Percentiles rank a stretch among this genome's conserved stretches.
These are phyloP conservation scores for Perkinsus chesapeaki DNA, from an alignment of 169 alveolate species.

Conservation along the genomic window DNA sequence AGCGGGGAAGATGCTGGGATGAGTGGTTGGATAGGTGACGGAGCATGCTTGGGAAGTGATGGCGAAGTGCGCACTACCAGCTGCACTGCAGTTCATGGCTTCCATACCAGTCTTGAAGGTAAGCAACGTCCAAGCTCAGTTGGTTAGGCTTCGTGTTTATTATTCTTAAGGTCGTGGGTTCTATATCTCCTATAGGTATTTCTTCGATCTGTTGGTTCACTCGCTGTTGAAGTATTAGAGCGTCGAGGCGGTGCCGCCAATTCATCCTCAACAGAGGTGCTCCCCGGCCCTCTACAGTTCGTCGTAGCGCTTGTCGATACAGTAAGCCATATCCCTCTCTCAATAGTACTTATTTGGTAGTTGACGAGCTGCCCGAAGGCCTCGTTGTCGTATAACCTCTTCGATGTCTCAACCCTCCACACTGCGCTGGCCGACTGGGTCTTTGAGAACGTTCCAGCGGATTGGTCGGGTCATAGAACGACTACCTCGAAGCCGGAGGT, in stretches of 20 bases:
- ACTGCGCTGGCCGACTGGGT: neutral
- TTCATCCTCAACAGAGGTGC: neutral
- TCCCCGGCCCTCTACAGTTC: neutral
- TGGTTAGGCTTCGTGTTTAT: neutral
- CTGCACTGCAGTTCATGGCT: neutral
- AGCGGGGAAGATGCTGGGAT: neutral
- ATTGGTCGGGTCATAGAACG: neutral
- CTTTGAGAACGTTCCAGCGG: neutral
- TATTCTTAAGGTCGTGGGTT: neutral
- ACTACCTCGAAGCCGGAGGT: neutral
- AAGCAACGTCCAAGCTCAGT: neutral
- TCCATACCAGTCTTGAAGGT: neutral
- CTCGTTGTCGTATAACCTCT: neutral
- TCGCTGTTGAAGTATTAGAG: neutral
- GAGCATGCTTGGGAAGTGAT: neutral
- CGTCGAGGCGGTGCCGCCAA: neutral
- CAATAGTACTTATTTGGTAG: neutral
- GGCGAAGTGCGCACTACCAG: neutral
- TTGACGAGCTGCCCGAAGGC: neutral
- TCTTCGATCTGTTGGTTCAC: neutral
- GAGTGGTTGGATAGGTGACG: neutral
- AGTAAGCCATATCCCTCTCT: neutral
- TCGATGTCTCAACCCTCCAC: neutral
- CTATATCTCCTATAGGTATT: neutral
- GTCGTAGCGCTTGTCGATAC: neutral